Conservation (phyloP, 345 rosid species). For the Chamaenerion angustifolium region DNA sequence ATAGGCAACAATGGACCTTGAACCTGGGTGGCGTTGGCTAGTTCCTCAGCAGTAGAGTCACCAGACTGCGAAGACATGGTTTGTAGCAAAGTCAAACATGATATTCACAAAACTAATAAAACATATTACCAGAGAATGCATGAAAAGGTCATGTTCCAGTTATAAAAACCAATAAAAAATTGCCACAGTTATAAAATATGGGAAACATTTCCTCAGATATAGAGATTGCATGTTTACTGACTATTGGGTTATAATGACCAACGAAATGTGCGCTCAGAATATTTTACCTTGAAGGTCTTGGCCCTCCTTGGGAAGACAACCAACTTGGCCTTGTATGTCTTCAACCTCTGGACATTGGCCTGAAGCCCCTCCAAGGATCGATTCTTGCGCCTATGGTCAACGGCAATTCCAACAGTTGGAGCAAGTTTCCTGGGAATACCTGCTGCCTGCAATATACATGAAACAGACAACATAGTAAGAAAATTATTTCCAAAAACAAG, state of each 20-base stretch:
- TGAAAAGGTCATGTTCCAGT: too few species aligned
- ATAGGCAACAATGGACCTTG: constrained; percentile 23
- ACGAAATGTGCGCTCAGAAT: neutral
- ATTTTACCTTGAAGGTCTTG: constrained; percentile 23
- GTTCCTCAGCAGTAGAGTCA: constrained; percentile 34
- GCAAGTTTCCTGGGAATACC: constrained; percentile 32
- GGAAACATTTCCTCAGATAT: too few species aligned
- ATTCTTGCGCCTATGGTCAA: constrained; percentile 23
- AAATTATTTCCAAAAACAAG: neutral
- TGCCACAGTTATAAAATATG: too few species aligned
- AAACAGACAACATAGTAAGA: neutral
- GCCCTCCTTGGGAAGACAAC: constrained; percentile 24
- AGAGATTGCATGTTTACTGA: too few species aligned
- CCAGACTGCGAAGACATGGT: constrained; percentile 14
- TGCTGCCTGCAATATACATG: constrained; percentile 14
- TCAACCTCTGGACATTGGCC: constrained; percentile 63
- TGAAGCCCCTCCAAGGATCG: constrained; percentile 50
- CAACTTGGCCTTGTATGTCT: constrained; percentile 26
- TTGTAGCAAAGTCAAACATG: too few species aligned
- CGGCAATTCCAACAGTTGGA: constrained; percentile 23
- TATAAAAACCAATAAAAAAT: too few species aligned
- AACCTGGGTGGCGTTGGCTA: constrained; percentile 31
- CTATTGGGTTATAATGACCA: too few species aligned
- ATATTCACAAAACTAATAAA: too few species aligned
- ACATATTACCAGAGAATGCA: too few species aligned